Evolutionary conservation across 495 filamentous ascomycete genomes (phyloP).

Genomic region (Annulohypoxylon bovei): DNA sequence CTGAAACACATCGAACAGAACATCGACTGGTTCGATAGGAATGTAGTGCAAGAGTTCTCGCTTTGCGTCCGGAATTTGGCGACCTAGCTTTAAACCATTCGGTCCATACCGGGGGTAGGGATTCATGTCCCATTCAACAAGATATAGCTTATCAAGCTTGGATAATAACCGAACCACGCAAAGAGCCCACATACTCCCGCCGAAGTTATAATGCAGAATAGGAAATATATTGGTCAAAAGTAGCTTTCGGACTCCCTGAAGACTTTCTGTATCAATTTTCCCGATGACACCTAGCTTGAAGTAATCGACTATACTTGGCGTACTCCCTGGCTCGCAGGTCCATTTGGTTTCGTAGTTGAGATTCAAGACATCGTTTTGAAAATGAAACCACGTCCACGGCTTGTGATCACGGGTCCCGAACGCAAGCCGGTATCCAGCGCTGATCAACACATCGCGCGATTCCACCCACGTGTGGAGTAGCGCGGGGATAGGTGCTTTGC

Average conservation of each 20-base stretch:
- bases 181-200: neutral
- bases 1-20: neutral
- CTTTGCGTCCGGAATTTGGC: no score
- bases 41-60: constrained; percentile 1
- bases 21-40: constrained; percentile 1
- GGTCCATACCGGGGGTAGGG: no score
- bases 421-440: constrained; percentile 28
- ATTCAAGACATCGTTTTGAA: constrained; percentile 18
- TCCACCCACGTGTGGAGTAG: constrained; percentile 34
- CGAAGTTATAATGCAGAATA: neutral
- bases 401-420: constrained; percentile 24
- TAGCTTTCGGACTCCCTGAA: neutral
- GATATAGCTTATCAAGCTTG: constrained; percentile 3
- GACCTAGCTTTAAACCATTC: no score
- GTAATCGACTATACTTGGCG: neutral
- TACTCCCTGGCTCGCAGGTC: neutral
- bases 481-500: constrained; percentile 30
- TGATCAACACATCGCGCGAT: constrained; percentile 26
- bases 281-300: neutral
- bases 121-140: neutral
- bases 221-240: neutral
- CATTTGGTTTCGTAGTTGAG: neutral
- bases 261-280: neutral
- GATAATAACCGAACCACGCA: neutral
- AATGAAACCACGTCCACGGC: constrained; percentile 36